Conservation (phyloP, 108 stramenopile species). For the Discostella stelligeroides region DNA sequence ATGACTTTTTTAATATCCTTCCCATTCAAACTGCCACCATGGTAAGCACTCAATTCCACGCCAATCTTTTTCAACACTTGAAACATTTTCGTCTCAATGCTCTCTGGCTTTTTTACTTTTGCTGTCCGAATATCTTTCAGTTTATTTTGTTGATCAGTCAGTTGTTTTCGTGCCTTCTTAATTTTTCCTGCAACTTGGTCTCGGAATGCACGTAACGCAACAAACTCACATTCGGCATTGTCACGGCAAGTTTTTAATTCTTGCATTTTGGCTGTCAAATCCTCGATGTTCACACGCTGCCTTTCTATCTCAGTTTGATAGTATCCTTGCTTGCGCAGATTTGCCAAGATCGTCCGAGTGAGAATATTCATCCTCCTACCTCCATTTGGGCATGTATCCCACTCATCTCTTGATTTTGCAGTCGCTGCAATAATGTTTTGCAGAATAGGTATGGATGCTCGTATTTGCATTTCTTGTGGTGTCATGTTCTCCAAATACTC, state of each 20-base stretch:
- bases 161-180: background rate
- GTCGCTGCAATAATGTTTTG: background rate
- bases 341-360: background rate
- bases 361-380: background rate
- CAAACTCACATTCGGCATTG: too few species aligned
- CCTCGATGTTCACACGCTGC: too few species aligned
- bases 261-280: too few species aligned
- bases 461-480: background rate
- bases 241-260: too few species aligned
- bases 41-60: conserved; percentile 11
- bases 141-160: background rate
- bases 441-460: background rate
- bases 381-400: background rate
- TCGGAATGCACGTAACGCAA: background rate
- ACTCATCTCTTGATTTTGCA: conserved; percentile 5
- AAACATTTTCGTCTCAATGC: conserved; percentile 13
- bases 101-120: background rate
- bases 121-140: background rate
- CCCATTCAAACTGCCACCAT: conserved; percentile 16
- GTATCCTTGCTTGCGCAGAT: background rate
- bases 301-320: too few species aligned
- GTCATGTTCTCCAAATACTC: background rate
- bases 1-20: conserved; percentile 19
- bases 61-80: conserved; percentile 7
- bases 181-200: background rate